These are phyloP conservation scores for Wickerhamomyces alni DNA, from an alignment of 805 yeast genomes.

Conservation along the genomic window DNA sequence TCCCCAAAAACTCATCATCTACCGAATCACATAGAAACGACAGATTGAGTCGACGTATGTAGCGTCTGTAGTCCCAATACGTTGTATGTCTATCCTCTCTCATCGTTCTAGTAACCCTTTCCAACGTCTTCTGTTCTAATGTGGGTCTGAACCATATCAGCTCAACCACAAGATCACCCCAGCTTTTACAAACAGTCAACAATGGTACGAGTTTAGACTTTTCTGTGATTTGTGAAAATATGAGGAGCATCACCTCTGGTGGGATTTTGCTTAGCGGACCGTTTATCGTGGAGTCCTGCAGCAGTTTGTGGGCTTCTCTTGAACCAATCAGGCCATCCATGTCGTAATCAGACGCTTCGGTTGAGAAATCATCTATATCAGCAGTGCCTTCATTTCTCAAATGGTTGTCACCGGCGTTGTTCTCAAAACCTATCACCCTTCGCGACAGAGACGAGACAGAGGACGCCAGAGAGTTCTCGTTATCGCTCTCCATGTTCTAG, in stretches of 20 bases:
- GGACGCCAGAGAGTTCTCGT: not conserved
- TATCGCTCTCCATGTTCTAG: not conserved
- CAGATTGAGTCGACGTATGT: slow-evolving; percentile 75
- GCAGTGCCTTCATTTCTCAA: not conserved
- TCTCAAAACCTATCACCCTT: not conserved
- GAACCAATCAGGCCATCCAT: not conserved
- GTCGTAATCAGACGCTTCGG: not conserved
- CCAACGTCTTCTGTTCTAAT: slow-evolving; percentile 43
- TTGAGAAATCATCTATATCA: not conserved
- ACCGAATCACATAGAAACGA: slow-evolving; percentile 66
- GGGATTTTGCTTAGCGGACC: slow-evolving; percentile 33
- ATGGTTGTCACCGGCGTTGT: not conserved
- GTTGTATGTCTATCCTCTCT: slow-evolving; percentile 37
- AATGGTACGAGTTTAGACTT: slow-evolving; percentile 54
- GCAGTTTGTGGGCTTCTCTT: not conserved
- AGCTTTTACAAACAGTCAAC: slow-evolving; percentile 70
- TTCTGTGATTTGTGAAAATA: slow-evolving; percentile 58
- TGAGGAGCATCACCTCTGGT: slow-evolving; percentile 53
- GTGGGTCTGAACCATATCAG: slow-evolving; percentile 85
- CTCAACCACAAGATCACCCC: slow-evolving; percentile 75
- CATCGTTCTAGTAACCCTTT: slow-evolving; percentile 37
- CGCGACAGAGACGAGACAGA: not conserved
- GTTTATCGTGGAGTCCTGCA: not conserved
- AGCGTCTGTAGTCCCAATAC: slow-evolving; percentile 59
- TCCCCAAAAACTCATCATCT: slow-evolving; percentile 53